Percentiles rank a stretch among this genome's conserved stretches.
Conservation (phyloP, 164 flowering plant genomes). For the Protea cynaroides region DNA sequence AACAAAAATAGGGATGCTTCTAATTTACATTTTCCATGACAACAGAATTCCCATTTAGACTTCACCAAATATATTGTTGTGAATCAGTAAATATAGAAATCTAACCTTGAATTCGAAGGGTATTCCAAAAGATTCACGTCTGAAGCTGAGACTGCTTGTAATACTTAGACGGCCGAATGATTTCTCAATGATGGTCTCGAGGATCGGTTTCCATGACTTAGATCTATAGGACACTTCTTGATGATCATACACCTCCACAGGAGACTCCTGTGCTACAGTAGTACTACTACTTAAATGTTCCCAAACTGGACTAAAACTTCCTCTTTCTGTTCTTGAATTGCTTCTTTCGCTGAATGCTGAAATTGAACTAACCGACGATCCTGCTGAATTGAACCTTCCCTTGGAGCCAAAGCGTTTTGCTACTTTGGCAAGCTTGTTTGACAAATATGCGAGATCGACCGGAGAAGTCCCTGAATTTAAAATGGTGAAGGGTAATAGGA, state of each 20-base stretch:
- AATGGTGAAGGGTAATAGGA: slow-evolving; percentile 32
- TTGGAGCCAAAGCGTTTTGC: slow-evolving; percentile 14
- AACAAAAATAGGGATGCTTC: no score
- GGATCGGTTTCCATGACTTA: slow-evolving; percentile 41
- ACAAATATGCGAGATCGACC: not conserved
- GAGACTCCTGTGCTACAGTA: not conserved
- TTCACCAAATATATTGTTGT: not conserved
- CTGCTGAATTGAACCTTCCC: not conserved
- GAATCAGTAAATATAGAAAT: not conserved
- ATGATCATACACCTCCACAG: not conserved
- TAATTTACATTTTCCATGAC: no score
- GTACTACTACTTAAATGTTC: no score
- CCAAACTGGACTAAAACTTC: no score
- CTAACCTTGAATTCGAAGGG: not conserved
- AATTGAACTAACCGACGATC: no score
- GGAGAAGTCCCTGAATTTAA: slow-evolving; percentile 14
- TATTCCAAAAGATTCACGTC: not conserved
- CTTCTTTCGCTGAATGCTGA: no score
- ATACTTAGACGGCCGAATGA: slow-evolving; percentile 28
- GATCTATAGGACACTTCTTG: slow-evolving; percentile 2
- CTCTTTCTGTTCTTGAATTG: not conserved
- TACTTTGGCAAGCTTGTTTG: slow-evolving; percentile 1
- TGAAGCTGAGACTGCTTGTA: slow-evolving; percentile 24
- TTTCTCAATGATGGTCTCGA: slow-evolving; percentile 42
- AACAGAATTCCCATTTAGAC: no score